Conservation (phyloP, 2,329 filamentous ascomycete species). For the Alternaria sp. region DNA sequence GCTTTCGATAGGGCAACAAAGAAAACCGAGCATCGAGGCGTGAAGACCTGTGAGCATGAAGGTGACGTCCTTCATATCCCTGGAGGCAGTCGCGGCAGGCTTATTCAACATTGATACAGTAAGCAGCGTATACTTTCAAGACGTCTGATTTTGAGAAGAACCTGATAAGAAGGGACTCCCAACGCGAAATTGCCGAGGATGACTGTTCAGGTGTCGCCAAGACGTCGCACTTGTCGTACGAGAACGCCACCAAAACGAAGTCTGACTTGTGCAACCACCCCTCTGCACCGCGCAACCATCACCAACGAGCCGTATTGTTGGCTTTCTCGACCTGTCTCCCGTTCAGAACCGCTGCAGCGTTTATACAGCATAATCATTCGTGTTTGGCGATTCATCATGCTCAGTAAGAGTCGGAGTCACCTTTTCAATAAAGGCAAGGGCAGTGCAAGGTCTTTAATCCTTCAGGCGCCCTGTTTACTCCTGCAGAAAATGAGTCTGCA, state of each 20-base stretch:
- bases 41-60: not conserved
- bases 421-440: conserved; percentile 14
- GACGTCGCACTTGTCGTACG: conserved; percentile 11
- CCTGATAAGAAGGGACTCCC: not conserved
- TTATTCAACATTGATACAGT: not conserved
- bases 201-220: conserved; percentile 9
- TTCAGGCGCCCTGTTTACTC: conserved; percentile 19
- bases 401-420: conserved; percentile 6
- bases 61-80: not conserved
- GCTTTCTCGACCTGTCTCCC: not conserved
- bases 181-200: not conserved
- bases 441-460: conserved; percentile 16
- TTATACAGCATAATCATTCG: not conserved
- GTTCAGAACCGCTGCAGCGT: not conserved
- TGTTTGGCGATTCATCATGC: not conserved
- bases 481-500: conserved; percentile 10
- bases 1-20: not conserved
- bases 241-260: conserved; percentile 10
- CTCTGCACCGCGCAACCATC: not conserved
- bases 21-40: not conserved
- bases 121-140: not conserved
- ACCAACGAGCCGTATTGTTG: not conserved
- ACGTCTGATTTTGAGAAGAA: not conserved
- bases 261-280: not conserved
- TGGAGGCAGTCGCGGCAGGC: not conserved